A percentile compares a stretch with the other conserved stretches of the same genome.
Evolutionary conservation across 1,284 basidiomycete species (phyloP).

Genomic region (Taiwanofungus camphoratus): DNA sequence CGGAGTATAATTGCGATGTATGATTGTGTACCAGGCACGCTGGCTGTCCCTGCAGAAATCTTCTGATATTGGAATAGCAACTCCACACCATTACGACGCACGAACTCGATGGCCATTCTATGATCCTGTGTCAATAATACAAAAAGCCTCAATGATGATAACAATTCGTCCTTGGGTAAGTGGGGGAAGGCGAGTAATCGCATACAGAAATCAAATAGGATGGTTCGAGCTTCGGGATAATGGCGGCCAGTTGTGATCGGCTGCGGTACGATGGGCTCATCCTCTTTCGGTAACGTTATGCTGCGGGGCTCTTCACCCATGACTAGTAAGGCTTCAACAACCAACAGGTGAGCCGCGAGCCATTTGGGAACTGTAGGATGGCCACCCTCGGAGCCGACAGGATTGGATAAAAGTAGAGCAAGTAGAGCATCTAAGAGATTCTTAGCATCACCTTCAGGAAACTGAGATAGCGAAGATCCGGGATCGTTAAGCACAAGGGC

Average conservation of each 20-base stretch:
- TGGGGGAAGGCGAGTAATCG: slow-evolving; percentile 57
- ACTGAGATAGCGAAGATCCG: slow-evolving; percentile 45
- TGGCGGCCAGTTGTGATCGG: slow-evolving; percentile 51
- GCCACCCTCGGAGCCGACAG: slow-evolving; percentile 42
- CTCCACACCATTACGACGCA: slow-evolving; percentile 56
- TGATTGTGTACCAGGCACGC: slow-evolving; percentile 66
- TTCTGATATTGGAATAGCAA: slow-evolving; percentile 66
- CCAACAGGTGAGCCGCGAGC: slow-evolving; percentile 78
- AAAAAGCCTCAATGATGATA: slow-evolving; percentile 75
- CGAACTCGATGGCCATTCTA: slow-evolving; percentile 52
- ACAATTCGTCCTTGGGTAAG: slow-evolving; percentile 71
- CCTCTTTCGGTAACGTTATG: slow-evolving; percentile 61
- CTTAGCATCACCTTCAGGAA: slow-evolving; percentile 38
- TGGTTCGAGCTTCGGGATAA: slow-evolving; percentile 54
- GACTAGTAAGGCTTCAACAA: slow-evolving; percentile 77
- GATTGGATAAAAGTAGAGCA: slow-evolving; percentile 56
- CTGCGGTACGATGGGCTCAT: slow-evolving; percentile 51
- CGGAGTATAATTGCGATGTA: slow-evolving; percentile 87
- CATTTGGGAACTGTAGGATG: slow-evolving; percentile 66
- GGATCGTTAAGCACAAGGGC: slow-evolving; percentile 78
- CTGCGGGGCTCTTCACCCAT: slow-evolving; percentile 66
- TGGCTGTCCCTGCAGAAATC: slow-evolving; percentile 38
- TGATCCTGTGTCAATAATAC: slow-evolving; percentile 78
- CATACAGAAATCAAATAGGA: slow-evolving; percentile 71
- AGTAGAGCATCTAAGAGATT: slow-evolving; percentile 63